Percentiles rank a stretch among this genome's conserved stretches.
These are phyloP conservation scores for Olyra latifolia DNA, from an alignment of 176 grass and related monocot species.

Conservation along the genomic window DNA sequence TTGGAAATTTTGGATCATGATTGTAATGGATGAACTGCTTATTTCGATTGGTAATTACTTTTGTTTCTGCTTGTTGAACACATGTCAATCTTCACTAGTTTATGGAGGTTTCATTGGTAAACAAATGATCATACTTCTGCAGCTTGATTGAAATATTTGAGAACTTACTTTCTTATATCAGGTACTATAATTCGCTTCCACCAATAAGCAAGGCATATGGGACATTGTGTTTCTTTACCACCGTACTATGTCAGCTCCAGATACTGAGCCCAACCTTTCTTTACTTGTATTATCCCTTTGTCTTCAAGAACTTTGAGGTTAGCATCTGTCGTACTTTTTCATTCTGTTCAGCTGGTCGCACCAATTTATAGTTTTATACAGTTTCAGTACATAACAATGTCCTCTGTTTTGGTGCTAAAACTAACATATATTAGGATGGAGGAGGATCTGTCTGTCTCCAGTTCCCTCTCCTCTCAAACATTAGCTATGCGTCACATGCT, in stretches of 20 bases:
- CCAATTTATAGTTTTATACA: neutral
- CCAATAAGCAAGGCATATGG: slow-evolving; percentile 90
- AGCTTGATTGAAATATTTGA: neutral
- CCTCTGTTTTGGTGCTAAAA: neutral
- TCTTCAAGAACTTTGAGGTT: slow-evolving; percentile 77
- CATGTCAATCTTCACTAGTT: neutral
- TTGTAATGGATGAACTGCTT: neutral
- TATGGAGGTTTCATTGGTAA: neutral
- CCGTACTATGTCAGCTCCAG: slow-evolving; percentile 42
- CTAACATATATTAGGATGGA: neutral
- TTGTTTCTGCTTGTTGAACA: neutral
- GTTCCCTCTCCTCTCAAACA: neutral
- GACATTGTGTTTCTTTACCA: slow-evolving; percentile 70
- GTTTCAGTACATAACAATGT: neutral
- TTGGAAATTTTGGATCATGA: neutral
- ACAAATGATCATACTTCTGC: neutral
- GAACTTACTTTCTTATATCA: slow-evolving; percentile 41
- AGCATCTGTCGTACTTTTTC: slow-evolving; percentile 24
- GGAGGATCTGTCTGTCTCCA: neutral
- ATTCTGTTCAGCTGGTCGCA: neutral
- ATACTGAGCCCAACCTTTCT: neutral
- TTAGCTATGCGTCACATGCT: slow-evolving; percentile 8
- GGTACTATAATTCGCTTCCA: slow-evolving; percentile 95
- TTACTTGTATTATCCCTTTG: slow-evolving; percentile 31
- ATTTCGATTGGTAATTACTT: neutral